Percentiles rank a stretch among this genome's conserved stretches.
These are phyloP conservation scores for Primulina tabacum DNA, from an alignment of 257 asterid genomes.

Conservation along the genomic window DNA sequence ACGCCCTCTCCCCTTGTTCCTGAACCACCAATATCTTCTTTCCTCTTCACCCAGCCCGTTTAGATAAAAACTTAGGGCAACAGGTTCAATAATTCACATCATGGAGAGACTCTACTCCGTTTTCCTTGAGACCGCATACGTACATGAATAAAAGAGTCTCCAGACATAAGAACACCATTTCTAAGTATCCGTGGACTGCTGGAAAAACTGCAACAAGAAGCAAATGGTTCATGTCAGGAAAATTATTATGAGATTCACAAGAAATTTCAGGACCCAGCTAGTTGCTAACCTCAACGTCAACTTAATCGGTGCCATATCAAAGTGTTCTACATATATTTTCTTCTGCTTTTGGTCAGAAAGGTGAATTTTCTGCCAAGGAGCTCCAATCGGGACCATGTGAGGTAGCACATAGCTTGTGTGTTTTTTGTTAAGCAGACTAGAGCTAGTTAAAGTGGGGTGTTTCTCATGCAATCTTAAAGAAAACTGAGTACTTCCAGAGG, in stretches of 20 bases:
- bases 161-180: conserved; percentile 79
- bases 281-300: conserved; percentile 73
- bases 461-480: conserved; percentile 41
- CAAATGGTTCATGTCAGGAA: conserved; percentile 15
- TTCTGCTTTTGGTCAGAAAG: conserved; percentile 64
- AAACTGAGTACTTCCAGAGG: conserved; percentile 30
- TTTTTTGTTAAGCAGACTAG: conserved; percentile 36
- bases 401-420: conserved; percentile 45
- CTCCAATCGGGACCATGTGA: conserved; percentile 81
- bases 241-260: conserved; percentile 24
- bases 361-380: conserved; percentile 97
- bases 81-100: conserved; percentile 13
- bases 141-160: conserved; percentile 94
- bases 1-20: too few species aligned
- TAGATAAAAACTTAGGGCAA: not conserved
- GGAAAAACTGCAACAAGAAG: conserved; percentile 67
- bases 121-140: conserved; percentile 33
- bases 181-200: conserved; percentile 97
- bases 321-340: conserved; percentile 80
- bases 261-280: conserved; percentile 17
- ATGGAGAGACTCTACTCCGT: conserved; percentile 11
- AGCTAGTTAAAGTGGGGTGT: conserved; percentile 26
- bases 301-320: conserved; percentile 80
- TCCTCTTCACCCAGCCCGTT: too few species aligned
- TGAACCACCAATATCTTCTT: too few species aligned